These are phyloP conservation scores for Canariomyces notabilis DNA, from an alignment of 2,329 filamentous ascomycete genomes.

Conservation along the genomic window DNA sequence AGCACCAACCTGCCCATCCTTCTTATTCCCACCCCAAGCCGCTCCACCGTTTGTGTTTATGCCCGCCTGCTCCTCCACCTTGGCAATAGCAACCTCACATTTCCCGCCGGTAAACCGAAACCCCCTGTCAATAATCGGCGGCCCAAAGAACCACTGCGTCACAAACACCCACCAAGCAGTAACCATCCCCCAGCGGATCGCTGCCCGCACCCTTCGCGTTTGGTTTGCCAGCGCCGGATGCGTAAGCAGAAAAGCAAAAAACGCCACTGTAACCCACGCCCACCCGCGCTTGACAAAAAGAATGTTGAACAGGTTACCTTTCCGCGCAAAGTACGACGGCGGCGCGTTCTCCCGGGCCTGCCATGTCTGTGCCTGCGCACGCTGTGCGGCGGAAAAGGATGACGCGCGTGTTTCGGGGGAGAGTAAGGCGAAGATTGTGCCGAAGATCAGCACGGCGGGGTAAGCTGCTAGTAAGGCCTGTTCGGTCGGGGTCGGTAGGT, in stretches of 20 bases:
- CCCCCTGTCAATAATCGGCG: constrained; percentile 80
- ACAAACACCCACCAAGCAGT: constrained; percentile 79
- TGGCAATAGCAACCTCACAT: constrained; percentile 59
- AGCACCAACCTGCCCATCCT: constrained; percentile 28
- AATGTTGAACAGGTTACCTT: constrained; percentile 86
- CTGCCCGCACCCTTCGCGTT: constrained; percentile 43
- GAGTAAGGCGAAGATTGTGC: constrained; percentile 72
- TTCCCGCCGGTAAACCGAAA: constrained; percentile 85
- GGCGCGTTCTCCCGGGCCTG: constrained; percentile 39
- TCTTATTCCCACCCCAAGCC: neutral
- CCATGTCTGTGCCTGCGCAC: constrained; percentile 60
- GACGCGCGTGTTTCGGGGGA: constrained; percentile 65
- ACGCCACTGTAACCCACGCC: constrained; percentile 80
- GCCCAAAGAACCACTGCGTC: constrained; percentile 96
- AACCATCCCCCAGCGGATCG: constrained; percentile 63
- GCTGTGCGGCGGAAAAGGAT: constrained; percentile 56
- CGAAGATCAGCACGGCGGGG: constrained; percentile 71
- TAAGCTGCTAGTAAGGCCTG: constrained; percentile 62
- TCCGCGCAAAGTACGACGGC: constrained; percentile 87
- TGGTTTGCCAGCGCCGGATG: constrained; percentile 51
- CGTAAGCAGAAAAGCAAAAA: constrained; percentile 62
- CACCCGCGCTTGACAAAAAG: constrained; percentile 95
- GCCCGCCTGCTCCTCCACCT: constrained; percentile 38
- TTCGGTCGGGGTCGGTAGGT: constrained; percentile 67
- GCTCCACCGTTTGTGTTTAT: too few relatives aligned